Percentiles rank a stretch among this genome's conserved stretches.
These are phyloP conservation scores for Cryptococcus sp. DNA, from an alignment of 1,284 basidiomycete genomes.

Conservation along the genomic window DNA sequence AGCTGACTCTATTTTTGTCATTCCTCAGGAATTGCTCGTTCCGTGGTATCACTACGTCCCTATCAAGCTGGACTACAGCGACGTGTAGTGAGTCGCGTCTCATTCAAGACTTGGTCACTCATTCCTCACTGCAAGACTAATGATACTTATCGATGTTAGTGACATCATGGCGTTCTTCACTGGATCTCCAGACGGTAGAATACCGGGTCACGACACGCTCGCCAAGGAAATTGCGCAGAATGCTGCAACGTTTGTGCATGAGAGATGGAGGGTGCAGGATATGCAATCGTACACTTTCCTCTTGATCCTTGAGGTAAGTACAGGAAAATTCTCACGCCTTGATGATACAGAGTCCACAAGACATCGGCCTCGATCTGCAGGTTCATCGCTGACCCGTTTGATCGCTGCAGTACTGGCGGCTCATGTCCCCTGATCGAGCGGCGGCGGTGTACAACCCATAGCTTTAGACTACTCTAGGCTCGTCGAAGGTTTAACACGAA, in stretches of 20 bases:
- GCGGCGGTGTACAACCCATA: constrained; percentile 19
- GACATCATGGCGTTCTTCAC: constrained; percentile 56
- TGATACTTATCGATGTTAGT: constrained; percentile 13
- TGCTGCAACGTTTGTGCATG: constrained; percentile 46
- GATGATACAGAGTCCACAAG: not conserved
- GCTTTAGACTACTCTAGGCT: constrained; percentile 9
- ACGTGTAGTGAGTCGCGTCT: constrained; percentile 41
- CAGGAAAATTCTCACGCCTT: not conserved
- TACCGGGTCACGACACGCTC: constrained; percentile 45
- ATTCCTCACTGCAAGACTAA: not conserved
- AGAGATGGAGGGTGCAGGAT: constrained; percentile 52
- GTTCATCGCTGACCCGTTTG: not conserved
- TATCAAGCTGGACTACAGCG: constrained; percentile 48
- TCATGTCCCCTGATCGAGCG: constrained; percentile 35
- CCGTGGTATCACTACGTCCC: constrained; percentile 53
- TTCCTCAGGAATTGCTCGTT: constrained; percentile 34
- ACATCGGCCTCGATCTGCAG: not conserved
- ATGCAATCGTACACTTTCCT: constrained; percentile 53
- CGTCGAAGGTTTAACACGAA: too few species aligned
- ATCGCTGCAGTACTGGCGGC: constrained; percentile 29
- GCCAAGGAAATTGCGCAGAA: constrained; percentile 52
- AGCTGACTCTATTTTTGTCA: not conserved
- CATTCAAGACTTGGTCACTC: not conserved
- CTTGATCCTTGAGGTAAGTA: constrained; percentile 40
- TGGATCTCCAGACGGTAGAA: constrained; percentile 52